These are phyloP conservation scores for Fraxinus sp. DNA, from an alignment of 305 asterid genomes.

Conservation along the genomic window DNA sequence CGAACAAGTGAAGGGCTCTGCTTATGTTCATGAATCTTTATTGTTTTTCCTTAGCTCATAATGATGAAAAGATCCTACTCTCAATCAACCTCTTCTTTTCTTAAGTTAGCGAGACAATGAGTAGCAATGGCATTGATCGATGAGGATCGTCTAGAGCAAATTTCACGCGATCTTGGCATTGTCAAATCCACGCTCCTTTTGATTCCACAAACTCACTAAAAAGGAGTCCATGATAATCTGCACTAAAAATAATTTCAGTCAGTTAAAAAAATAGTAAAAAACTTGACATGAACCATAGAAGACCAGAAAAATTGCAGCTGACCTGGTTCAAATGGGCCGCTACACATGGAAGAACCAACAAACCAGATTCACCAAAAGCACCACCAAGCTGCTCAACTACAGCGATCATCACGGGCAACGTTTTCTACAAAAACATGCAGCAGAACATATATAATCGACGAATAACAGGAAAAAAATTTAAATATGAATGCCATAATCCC, in stretches of 20 bases:
- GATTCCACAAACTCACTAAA: conserved; percentile 64
- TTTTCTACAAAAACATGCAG: conserved; percentile 51
- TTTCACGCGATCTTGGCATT: conserved; percentile 46
- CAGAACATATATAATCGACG: neutral
- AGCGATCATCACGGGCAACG: conserved; percentile 86
- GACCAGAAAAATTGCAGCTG: neutral
- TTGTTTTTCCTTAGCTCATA: neutral
- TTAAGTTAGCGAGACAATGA: neutral
- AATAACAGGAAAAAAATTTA: neutral
- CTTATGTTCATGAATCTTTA: neutral
- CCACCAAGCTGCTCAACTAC: conserved; percentile 87
- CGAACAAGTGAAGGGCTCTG: neutral
- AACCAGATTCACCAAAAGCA: conserved; percentile 72
- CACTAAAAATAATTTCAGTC: conserved; percentile 15
- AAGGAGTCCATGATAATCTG: conserved; percentile 84
- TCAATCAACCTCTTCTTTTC: neutral
- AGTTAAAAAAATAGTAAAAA: conserved; percentile 11
- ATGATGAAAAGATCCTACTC: neutral
- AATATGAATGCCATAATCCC: neutral
- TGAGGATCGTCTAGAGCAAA: neutral
- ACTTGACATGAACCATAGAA: neutral
- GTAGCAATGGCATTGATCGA: neutral
- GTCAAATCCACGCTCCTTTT: conserved; percentile 30
- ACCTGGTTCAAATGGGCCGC: conserved; percentile 93
- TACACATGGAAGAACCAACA: conserved; percentile 78